phyloP scores from a whole-genome alignment of 129 eudicot genomes.

The Tanacetum coccineum region DNA sequence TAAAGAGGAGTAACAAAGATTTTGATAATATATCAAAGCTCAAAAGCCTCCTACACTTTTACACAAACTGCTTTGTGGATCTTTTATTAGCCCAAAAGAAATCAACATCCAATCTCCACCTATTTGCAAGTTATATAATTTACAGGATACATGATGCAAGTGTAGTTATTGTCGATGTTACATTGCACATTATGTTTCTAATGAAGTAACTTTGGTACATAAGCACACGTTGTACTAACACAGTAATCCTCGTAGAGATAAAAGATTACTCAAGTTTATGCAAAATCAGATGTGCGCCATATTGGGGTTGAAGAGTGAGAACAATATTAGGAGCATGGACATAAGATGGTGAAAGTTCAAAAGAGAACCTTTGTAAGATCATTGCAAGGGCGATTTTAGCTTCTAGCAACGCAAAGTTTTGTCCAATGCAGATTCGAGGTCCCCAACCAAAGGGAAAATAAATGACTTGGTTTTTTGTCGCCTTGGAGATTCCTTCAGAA shows the following conservation, averaged over 20 bases:
- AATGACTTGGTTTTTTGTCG: slow-evolving; percentile 25
- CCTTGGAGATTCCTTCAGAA: slow-evolving; percentile 36
- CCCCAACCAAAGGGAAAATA: slow-evolving; percentile 38
- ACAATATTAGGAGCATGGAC: slow-evolving; percentile 33
- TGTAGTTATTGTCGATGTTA: no score
- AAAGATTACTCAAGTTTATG: slow-evolving; percentile 22
- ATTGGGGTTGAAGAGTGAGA: slow-evolving; percentile 31
- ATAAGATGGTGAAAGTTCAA: slow-evolving; percentile 35
- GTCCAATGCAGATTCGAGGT: slow-evolving; percentile 37
- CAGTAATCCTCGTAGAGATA: no score
- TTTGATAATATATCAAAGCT: no score
- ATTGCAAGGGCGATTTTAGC: slow-evolving; percentile 36
- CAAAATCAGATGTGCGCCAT: slow-evolving; percentile 34
- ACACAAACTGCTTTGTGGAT: no score
- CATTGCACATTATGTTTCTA: neutral
- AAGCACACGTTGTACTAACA: neutral
- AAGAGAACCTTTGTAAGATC: slow-evolving; percentile 36
- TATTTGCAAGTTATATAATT: no score
- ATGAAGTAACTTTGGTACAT: neutral
- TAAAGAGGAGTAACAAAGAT: no score
- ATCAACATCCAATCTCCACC: no score
- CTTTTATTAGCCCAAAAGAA: no score
- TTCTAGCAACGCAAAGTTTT: slow-evolving; percentile 35
- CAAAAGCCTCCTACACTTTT: no score
- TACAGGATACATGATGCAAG: no score